Evolutionary conservation across 1,284 basidiomycete species (phyloP), one percentile per base, ranked within the genome.

Genomic region (Ceratobasidium sp.): DNA sequence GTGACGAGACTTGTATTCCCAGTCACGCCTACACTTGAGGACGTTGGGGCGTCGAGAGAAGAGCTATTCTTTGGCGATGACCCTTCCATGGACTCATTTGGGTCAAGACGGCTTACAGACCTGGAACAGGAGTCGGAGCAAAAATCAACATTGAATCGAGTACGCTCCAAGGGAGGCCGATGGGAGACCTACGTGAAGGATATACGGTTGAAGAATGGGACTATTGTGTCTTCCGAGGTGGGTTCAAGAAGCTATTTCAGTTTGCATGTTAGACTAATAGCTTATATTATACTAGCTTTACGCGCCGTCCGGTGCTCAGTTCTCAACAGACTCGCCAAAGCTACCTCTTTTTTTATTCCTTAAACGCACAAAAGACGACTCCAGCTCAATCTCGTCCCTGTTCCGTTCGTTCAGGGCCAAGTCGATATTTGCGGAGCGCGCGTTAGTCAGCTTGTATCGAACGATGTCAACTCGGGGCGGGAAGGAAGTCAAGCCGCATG

Each of bases 1-100:
- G 53, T 71, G 7, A 59, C 67, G 15, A 71, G 67, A 31, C 56
- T 71, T 19, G 56, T 71, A 11, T 71, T 71, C 59, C 67, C 67
- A 24, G 67, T 71, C 8, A 29, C 59, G 24, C 67, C 67, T 9
- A 8, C 54, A 17, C 29, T 41, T 1, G 56, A 71, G 29, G 67
- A 71, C 22, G 56, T 60, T 14, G 50, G 54, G 11, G 54, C 24
- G 7, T n/a, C 59, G 54, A 71, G 45, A 45, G 54, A 71, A 22
- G 67, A 59, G 27, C 67, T 56, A n/a, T 71, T 59, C 41, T 71
- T 71, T 57, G 54, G 67, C 7, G 33, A 57, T 15, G 27, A 71
- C 22, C 54, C 24, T 7, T n/a, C 17, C 7, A 22, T 1, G 15
- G 44, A 57, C 14, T 33, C 19, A 19, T 60, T 47, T 33, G 56